A percentile compares a stretch with the other conserved stretches of the same genome.
These are phyloP conservation scores for Rutstroemia sp. DNA, from an alignment of 2,329 filamentous ascomycete genomes.

Conservation along the genomic window DNA sequence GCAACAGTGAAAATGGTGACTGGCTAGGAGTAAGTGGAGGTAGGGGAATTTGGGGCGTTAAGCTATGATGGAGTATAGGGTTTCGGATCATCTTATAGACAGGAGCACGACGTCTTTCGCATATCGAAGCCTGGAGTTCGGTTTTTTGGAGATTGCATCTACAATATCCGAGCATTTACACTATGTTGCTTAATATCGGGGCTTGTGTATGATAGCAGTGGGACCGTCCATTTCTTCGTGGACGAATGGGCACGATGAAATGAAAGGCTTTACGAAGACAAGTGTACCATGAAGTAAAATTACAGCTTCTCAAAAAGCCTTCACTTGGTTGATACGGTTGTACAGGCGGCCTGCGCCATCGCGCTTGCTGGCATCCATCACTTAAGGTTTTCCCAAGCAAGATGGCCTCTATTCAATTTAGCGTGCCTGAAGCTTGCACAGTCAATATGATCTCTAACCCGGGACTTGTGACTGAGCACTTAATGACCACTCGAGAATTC, in stretches of 20 bases:
- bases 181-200: constrained; percentile 9
- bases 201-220: constrained; percentile 16
- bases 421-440: too few species aligned
- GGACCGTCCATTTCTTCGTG: background rate
- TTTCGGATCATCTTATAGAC: constrained; percentile 13
- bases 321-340: too few species aligned
- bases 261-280: too few species aligned
- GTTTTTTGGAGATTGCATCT: constrained; percentile 17
- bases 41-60: constrained; percentile 66
- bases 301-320: background rate
- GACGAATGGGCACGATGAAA: background rate
- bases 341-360: too few species aligned
- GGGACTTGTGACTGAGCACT: too few species aligned
- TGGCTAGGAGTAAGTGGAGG: constrained; percentile 81
- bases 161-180: constrained; percentile 18
- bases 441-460: too few species aligned
- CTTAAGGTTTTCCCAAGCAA: too few species aligned
- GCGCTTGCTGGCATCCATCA: too few species aligned
- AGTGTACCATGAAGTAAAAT: too few species aligned
- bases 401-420: too few species aligned
- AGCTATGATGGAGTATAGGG: constrained; percentile 23
- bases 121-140: constrained; percentile 21
- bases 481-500: background rate
- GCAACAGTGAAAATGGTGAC: constrained; percentile 62
- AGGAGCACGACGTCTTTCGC: constrained; percentile 12